phyloP scores from a whole-genome alignment of 306 rosid species.

The Cotoneaster glaucophyllus region DNA sequence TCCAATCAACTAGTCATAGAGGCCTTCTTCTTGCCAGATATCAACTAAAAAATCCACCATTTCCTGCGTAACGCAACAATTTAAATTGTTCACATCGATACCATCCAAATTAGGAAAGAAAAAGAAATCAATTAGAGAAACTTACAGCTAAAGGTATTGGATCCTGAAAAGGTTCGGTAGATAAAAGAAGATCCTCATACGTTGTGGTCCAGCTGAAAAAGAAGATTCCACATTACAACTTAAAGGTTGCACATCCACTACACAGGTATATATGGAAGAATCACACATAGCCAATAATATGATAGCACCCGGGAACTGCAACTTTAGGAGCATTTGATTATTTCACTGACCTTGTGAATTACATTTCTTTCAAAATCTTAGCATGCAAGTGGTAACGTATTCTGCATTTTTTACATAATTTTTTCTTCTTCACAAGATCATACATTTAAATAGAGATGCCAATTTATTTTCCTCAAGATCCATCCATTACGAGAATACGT shows the following conservation, averaged over 20 bases:
- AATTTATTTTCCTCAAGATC: background rate
- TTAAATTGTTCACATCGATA: background rate
- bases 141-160: constrained; percentile 46
- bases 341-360: background rate
- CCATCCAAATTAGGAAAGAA: background rate
- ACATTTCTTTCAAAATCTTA: background rate
- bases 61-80: constrained; percentile 43
- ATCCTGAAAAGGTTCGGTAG: constrained; percentile 40
- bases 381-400: background rate
- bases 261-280: background rate
- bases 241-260: background rate
- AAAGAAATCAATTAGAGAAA: background rate
- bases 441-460: background rate
- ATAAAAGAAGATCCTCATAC: constrained; percentile 40
- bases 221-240: background rate
- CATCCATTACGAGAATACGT: background rate
- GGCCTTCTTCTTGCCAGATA: constrained; percentile 66
- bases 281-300: background rate
- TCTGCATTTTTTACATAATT: too few species aligned
- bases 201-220: constrained; percentile 46
- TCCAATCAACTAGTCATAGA: constrained; percentile 43
- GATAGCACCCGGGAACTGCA: background rate
- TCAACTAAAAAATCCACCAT: constrained; percentile 68
- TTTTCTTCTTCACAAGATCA: background rate
- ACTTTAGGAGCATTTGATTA: background rate